Base-by-base conservation (phyloP, 805 yeast species). In the Kuraishia piskuri region DNA sequence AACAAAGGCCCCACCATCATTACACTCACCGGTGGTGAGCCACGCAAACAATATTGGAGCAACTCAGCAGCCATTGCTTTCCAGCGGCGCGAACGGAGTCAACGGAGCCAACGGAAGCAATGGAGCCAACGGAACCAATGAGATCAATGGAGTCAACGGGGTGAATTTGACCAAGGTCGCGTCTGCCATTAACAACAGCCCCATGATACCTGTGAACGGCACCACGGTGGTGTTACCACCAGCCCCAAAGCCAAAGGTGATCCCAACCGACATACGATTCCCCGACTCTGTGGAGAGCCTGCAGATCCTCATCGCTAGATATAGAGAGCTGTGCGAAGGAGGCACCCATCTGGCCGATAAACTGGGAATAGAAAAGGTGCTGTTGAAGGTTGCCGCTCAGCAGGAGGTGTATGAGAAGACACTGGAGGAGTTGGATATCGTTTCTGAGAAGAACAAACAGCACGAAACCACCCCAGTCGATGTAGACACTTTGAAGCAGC, bases 401-500 rank as follows among this genome's bases (percentile, higher is more conserved):
- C 78, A 76, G 56, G 70, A 69, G 31, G 54, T 53, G 3, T 78
- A 68, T 54, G 61, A 59, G 14, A 53, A 58, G 3, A 68, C 68
- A 23, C 51, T 64, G 12, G 56, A 61, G 2, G 60, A 61, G 22
- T 48, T 78, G 14, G 70, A 73, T 48, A 50, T 22, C 10, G 22
- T 48, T 14, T n/a, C 22, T 53, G 14, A 49, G 53, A 48, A 50
- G 53, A 22, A n/a, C 7, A 31, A 36, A 55, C 17, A 46, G 55
- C 12, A 64, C 63, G 67, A 26, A 8, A 10, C 25, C 7, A 19
- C 53, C 12, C 55, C 62, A 4, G 72, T 80, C 45, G 80, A 83
- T 59, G 57, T 68, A 5, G 73, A 68, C 2, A 60, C 82, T 17
- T 67, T 88, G 51, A 68, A 74, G 48, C 76, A 79, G 54, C 95